These are phyloP conservation scores for Ambispora gerdemannii DNA, from an alignment of 192 early-diverging fungal species.

Conservation along the genomic window DNA sequence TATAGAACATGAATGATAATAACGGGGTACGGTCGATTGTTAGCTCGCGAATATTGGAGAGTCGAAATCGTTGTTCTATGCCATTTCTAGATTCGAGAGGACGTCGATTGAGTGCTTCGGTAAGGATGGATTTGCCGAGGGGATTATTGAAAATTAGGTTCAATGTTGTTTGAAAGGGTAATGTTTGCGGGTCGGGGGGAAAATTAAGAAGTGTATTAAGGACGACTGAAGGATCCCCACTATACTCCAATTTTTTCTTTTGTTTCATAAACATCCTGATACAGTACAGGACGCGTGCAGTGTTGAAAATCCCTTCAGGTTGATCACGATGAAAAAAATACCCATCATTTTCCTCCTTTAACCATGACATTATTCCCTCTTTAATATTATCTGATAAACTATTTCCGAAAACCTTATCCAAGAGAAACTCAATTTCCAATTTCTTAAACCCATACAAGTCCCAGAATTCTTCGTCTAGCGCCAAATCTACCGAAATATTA, in stretches of 20 bases:
- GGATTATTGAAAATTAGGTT: neutral
- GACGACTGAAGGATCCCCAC: conserved; percentile 3
- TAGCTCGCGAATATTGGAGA: neutral
- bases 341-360: conserved; percentile 14
- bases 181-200: conserved; percentile 7
- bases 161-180: neutral
- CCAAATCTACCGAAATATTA: conserved; percentile 9
- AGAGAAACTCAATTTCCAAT: conserved; percentile 21
- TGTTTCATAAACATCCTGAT: neutral
- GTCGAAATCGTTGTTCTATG: conserved; percentile 11
- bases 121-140: conserved; percentile 15
- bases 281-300: conserved; percentile 5
- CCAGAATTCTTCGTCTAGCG: conserved; percentile 22
- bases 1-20: conserved; percentile 26
- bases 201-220: conserved; percentile 9
- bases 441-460: conserved; percentile 21
- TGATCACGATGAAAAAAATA: conserved; percentile 21
- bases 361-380: conserved; percentile 21
- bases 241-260: neutral
- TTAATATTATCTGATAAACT: conserved; percentile 11
- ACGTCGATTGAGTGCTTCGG: conserved; percentile 4
- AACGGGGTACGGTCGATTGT: conserved; percentile 10
- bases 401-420: conserved; percentile 7
- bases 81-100: neutral
- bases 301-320: conserved; percentile 6